These are phyloP conservation scores for Gaeumannomyces tritici DNA, from an alignment of 2,329 filamentous ascomycete species.

Conservation along the genomic window DNA sequence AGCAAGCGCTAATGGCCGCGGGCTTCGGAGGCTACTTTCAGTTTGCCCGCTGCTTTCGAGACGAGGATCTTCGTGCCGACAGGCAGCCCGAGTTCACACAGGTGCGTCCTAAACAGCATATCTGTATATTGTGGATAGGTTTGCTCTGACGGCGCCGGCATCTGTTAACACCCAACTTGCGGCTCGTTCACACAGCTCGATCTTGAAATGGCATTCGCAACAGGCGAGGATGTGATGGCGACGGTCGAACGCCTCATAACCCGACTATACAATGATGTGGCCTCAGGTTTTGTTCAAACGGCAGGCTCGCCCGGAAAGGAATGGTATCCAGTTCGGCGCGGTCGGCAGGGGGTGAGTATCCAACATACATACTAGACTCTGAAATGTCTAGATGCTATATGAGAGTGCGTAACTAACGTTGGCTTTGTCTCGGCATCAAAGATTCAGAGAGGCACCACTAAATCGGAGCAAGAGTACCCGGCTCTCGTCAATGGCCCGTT, in stretches of 20 bases:
- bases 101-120: conserved; percentile 28
- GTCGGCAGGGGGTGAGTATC: conserved; percentile 5
- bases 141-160: too few relatives aligned
- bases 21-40: conserved; percentile 80
- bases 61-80: conserved; percentile 87
- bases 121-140: neutral
- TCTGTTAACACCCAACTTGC: neutral
- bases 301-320: conserved; percentile 4
- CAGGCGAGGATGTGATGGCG: conserved; percentile 59
- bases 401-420: neutral
- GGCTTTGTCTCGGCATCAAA: neutral
- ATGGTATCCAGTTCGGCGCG: conserved; percentile 7
- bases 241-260: conserved; percentile 41
- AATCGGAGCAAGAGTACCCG: conserved; percentile 12
- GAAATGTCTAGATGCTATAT: neutral
- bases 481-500: conserved; percentile 30
- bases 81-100: conserved; percentile 96
- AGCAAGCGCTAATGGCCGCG: conserved; percentile 92
- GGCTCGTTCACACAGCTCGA: conserved; percentile 51
- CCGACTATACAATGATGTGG: conserved; percentile 32
- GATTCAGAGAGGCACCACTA: neutral
- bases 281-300: neutral
- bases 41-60: conserved; percentile 88
- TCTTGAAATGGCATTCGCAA: conserved; percentile 85
- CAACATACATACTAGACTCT: neutral